These are phyloP conservation scores for Pelargonium myrrhifolium DNA, from an alignment of 441 rosid species.

Conservation along the genomic window DNA sequence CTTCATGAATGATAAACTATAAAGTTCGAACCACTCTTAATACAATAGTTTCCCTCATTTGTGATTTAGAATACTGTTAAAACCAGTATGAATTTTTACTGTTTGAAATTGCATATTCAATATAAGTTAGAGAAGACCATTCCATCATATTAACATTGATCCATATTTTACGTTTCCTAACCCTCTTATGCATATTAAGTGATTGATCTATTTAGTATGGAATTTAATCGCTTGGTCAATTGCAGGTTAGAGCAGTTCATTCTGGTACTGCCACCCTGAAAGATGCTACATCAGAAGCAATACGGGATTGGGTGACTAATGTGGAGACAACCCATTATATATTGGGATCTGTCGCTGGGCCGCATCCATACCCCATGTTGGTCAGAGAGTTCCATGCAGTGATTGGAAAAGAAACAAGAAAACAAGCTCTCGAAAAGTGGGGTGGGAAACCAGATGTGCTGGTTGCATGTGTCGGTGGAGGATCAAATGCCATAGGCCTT, in stretches of 20 bases:
- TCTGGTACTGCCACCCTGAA: constrained; percentile 89
- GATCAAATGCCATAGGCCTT: constrained; percentile 90
- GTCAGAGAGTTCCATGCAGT: constrained; percentile 88
- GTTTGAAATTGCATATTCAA: too few relatives aligned
- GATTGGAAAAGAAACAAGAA: constrained; percentile 81
- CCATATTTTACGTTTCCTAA: background rate
- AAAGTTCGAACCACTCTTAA: too few relatives aligned
- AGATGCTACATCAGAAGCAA: constrained; percentile 93
- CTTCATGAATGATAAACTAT: too few relatives aligned
- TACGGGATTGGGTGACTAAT: constrained; percentile 92
- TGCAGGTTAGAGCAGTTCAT: constrained; percentile 64
- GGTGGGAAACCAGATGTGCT: constrained; percentile 90
- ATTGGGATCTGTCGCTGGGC: constrained; percentile 91
- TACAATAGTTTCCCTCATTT: too few relatives aligned
- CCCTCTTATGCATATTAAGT: background rate
- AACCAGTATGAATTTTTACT: too few relatives aligned
- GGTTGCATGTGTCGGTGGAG: constrained; percentile 90
- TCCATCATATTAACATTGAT: background rate
- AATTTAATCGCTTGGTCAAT: constrained; percentile 1
- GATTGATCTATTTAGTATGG: background rate
- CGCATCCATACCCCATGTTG: constrained; percentile 95
- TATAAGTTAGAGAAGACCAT: too few relatives aligned
- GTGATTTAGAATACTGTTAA: too few relatives aligned
- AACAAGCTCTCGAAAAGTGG: constrained; percentile 83
- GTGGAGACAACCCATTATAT: constrained; percentile 93